These are phyloP conservation scores for Paramecium tetraurelia DNA, from an alignment of 73 alveolate genomes.

Conservation along the genomic window DNA sequence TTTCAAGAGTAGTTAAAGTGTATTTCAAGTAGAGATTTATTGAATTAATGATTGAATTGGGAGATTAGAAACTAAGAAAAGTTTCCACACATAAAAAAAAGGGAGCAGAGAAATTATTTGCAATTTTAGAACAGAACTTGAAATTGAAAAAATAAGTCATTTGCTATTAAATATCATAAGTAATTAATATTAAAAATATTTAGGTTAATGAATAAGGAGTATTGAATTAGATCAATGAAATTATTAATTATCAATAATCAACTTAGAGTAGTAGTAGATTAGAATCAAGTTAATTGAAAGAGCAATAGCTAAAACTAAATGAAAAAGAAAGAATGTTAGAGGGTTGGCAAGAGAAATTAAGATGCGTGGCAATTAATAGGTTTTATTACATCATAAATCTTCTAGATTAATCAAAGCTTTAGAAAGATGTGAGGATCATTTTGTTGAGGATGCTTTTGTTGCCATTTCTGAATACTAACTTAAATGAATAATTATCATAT, in stretches of 20 bases:
- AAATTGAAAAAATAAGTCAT: background rate
- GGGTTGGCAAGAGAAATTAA: background rate
- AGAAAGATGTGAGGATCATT: background rate
- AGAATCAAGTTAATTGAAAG: background rate
- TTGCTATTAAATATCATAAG: background rate
- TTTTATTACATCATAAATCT: background rate
- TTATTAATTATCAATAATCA: background rate
- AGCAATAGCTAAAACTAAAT: background rate
- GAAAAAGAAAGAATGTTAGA: background rate
- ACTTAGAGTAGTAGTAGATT: background rate
- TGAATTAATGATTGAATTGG: background rate
- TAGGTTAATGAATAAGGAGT: background rate
- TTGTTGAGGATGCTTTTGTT: background rate
- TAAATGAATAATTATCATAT: background rate
- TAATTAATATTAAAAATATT: background rate
- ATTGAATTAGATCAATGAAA: background rate
- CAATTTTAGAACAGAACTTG: background rate
- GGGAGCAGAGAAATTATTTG: background rate
- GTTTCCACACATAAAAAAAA: background rate
- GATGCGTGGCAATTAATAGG: background rate
- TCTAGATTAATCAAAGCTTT: background rate
- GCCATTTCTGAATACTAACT: background rate
- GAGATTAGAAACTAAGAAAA: background rate
- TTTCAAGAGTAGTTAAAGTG: background rate
- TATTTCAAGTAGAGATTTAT: background rate